Base-by-base conservation (phyloP, 495 filamentous ascomycete species). In the Neurospora sp. region DNA sequence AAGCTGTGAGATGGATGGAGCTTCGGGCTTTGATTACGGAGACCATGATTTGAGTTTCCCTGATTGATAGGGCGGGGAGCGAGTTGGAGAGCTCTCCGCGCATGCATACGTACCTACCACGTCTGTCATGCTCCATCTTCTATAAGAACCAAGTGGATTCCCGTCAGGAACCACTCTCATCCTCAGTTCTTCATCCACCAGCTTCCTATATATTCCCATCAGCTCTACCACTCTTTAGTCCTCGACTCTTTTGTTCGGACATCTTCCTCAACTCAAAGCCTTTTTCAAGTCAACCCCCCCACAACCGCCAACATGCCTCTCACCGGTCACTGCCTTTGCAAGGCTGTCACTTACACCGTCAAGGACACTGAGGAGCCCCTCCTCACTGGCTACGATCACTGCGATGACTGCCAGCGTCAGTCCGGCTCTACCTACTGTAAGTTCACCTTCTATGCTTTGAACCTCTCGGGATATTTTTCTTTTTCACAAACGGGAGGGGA, bases 401-500 rank as follows among this genome's bases (percentile, higher is more conserved):
- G 89, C 76, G 89, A 91, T 75, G 89, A 91, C 79, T 91, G 89
- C 84, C 89, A 91, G 79, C 88, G 89, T 75, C 89, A 91, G 81
- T 85, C 83, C 70, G 89, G 89, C 71, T 90, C 89, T 9, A 90
- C 89, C 72, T 91, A 91, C 79, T 91, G 89, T 91, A 81, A 68
- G 83, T 77, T 40, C 53, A 10, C 66, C 39, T 59, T 70, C 35
- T 27, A 42, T 39, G 6, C 27, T 0, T 37, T 40, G 40, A 72
- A 39, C 18, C 40, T 22, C 40, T 27, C 9, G 31, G 18, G 27
- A 40, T 38, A 1, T 40, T 14, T 59, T 20, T 39, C 37, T 46
- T 16, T 4, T 38, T 18, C 18, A 14, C 11, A 10, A 37, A 35
- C 22, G 12, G 27, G 27, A 61, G 22, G 48, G 46, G n/a, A 7